Percentiles rank a stretch among this genome's conserved stretches.
Conservation (phyloP, 1,139 yeast species). For the Kodamaea fungicola region DNA sequence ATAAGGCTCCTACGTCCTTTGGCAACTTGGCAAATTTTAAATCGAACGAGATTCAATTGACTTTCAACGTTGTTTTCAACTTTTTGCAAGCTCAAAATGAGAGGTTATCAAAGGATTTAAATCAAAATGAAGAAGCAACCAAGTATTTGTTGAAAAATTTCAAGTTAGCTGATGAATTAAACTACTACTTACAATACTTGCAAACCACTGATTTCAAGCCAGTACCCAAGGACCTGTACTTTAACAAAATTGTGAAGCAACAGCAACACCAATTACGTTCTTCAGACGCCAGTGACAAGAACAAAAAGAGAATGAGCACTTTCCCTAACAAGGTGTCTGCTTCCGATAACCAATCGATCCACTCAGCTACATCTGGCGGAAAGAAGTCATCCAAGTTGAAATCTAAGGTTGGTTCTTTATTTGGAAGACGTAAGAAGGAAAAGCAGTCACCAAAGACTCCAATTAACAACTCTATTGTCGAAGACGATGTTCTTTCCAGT, state of each 20-base stretch:
- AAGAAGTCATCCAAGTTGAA: conserved; percentile 46
- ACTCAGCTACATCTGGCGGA: conserved; percentile 7
- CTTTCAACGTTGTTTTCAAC: conserved; percentile 67
- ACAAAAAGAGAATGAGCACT: conserved; percentile 13
- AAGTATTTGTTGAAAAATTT: conserved; percentile 54
- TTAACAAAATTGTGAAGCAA: conserved; percentile 10
- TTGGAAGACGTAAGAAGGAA: conserved; percentile 56
- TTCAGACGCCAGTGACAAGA: conserved; percentile 3
- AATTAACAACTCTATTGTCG: conserved; percentile 27
- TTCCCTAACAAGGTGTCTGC: conserved; percentile 3
- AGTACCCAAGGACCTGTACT: conserved; percentile 11
- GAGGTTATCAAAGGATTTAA: conserved; percentile 41
- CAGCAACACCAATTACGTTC: conserved; percentile 12
- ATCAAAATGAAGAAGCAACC: conserved; percentile 61
- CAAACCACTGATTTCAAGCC: conserved; percentile 24
- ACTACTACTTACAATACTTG: conserved; percentile 33
- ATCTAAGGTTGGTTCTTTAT: conserved; percentile 82
- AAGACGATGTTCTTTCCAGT: conserved; percentile 29
- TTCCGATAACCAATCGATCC: conserved; percentile 12
- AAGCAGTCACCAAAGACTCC: conserved; percentile 22
- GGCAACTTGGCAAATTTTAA: conserved; percentile 77
- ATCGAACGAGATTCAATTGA: conserved; percentile 56
- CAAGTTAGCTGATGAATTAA: conserved; percentile 39
- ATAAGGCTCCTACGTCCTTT: conserved; percentile 74
- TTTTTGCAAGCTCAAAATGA: conserved; percentile 63